A percentile compares a stretch with the other conserved stretches of the same genome.
These are phyloP conservation scores for Colletotrichum tabaci DNA, from an alignment of 2,329 filamentous ascomycete genomes.

Conservation along the genomic window DNA sequence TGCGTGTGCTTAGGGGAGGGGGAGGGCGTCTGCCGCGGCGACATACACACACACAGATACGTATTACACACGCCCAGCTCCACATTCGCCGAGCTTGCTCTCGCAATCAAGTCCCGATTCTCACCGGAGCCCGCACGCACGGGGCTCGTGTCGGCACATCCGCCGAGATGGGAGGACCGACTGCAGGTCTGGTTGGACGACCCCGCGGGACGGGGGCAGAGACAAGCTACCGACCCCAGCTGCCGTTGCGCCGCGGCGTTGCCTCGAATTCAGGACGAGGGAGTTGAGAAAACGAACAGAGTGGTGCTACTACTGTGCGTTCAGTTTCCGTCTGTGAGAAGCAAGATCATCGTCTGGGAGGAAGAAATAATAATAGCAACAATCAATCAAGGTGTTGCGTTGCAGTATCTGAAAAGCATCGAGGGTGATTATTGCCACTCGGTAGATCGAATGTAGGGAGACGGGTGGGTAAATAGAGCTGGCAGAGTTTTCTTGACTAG, in stretches of 20 bases:
- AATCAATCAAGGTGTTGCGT: conserved; percentile 24
- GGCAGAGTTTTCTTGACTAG: conserved; percentile 3
- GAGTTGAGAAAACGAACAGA: conserved; percentile 4
- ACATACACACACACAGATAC: neutral
- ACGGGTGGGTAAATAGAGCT: conserved; percentile 26
- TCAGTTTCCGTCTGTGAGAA: conserved; percentile 14
- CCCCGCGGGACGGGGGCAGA: neutral
- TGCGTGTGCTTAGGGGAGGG: too few relatives aligned
- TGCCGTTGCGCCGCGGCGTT: neutral
- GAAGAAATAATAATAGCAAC: conserved; percentile 22
- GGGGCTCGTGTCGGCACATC: neutral
- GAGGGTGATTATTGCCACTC: conserved; percentile 16
- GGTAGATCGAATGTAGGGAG: conserved; percentile 40
- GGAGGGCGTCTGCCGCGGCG: neutral
- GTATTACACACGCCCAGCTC: neutral
- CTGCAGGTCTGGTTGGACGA: neutral
- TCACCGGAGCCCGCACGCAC: neutral
- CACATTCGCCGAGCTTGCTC: conserved; percentile 1
- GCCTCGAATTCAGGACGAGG: neutral
- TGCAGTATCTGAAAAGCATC: conserved; percentile 22
- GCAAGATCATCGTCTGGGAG: conserved; percentile 6
- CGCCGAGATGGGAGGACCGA: neutral
- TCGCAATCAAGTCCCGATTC: neutral
- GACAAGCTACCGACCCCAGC: neutral
- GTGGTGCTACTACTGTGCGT: neutral